Conservation (phyloP, 768 basidiomycete genomes). For the Trametes elegans region DNA sequence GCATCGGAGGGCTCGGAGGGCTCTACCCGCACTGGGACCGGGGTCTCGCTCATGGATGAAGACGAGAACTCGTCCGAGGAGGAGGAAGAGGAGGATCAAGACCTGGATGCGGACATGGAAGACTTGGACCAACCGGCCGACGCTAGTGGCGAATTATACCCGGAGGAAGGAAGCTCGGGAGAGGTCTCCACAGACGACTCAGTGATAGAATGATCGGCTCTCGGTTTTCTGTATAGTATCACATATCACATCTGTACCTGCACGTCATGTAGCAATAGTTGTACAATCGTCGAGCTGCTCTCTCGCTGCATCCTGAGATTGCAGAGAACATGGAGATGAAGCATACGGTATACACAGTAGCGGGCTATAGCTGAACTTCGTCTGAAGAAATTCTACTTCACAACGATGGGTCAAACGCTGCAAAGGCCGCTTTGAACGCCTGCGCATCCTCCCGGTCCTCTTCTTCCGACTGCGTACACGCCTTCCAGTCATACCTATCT, state of each 20-base stretch:
- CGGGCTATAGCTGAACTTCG: background rate
- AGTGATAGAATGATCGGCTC: background rate
- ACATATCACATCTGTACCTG: background rate
- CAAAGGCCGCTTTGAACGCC: slow-evolving; percentile 82
- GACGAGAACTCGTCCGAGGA: slow-evolving; percentile 35
- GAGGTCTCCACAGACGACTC: slow-evolving; percentile 5
- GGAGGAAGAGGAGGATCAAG: slow-evolving; percentile 46
- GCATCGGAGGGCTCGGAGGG: slow-evolving; percentile 32
- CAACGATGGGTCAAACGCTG: slow-evolving; percentile 60
- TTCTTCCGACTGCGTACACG: slow-evolving; percentile 76
- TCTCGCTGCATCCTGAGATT: no score
- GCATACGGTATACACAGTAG: no score
- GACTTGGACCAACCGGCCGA: slow-evolving; percentile 45
- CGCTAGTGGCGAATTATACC: slow-evolving; percentile 39
- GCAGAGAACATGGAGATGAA: background rate
- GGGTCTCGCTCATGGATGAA: slow-evolving; percentile 36
- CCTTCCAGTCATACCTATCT: slow-evolving; percentile 90
- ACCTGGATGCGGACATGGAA: slow-evolving; percentile 66
- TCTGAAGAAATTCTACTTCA: slow-evolving; percentile 5
- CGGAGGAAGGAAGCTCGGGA: slow-evolving; percentile 39
- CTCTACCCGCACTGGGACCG: slow-evolving; percentile 38
- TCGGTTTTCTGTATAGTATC: background rate
- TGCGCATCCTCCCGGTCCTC: slow-evolving; percentile 84
- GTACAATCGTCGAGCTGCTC: no score
- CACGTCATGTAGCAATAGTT: no score